These are phyloP conservation scores for Blastomyces emzantsi DNA, from an alignment of 2,329 filamentous ascomycete species.

Conservation along the genomic window DNA sequence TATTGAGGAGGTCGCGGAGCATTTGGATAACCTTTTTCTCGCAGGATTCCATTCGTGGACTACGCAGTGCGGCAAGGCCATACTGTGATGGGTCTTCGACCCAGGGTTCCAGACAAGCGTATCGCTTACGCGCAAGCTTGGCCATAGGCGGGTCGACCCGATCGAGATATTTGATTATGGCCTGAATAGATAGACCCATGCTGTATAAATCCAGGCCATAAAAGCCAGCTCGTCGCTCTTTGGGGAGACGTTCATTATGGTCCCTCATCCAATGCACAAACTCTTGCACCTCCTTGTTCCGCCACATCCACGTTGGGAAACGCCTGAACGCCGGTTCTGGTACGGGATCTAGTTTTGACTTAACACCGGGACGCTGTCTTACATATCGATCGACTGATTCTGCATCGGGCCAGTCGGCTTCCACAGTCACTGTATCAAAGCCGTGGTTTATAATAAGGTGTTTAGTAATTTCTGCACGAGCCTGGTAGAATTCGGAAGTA, in stretches of 20 bases:
- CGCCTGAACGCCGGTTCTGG: slow-evolving; percentile 38
- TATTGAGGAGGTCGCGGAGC: slow-evolving; percentile 37
- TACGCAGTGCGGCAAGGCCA: slow-evolving; percentile 34
- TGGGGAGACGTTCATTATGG: slow-evolving; percentile 31
- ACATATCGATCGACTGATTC: slow-evolving; percentile 45
- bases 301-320: slow-evolving; percentile 51
- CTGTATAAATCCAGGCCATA: slow-evolving; percentile 47
- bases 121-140: slow-evolving; percentile 37
- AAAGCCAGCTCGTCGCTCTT: slow-evolving; percentile 32
- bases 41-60: slow-evolving; percentile 36
- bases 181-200: slow-evolving; percentile 39
- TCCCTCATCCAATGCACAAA: slow-evolving; percentile 46
- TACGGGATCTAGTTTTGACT: slow-evolving; percentile 25
- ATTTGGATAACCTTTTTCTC: slow-evolving; percentile 40
- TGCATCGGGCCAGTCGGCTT: slow-evolving; percentile 49
- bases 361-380: slow-evolving; percentile 35
- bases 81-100: slow-evolving; percentile 43
- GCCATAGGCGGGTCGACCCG: slow-evolving; percentile 37
- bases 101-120: slow-evolving; percentile 42
- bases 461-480: slow-evolving; percentile 45
- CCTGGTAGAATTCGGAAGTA: slow-evolving; percentile 48
- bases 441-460: slow-evolving; percentile 43
- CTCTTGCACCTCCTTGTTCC: slow-evolving; percentile 44
- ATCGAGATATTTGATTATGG: slow-evolving; percentile 44
- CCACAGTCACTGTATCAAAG: slow-evolving; percentile 44